Base-by-base conservation (phyloP, 805 yeast species). In the Candida sphagnicola region DNA sequence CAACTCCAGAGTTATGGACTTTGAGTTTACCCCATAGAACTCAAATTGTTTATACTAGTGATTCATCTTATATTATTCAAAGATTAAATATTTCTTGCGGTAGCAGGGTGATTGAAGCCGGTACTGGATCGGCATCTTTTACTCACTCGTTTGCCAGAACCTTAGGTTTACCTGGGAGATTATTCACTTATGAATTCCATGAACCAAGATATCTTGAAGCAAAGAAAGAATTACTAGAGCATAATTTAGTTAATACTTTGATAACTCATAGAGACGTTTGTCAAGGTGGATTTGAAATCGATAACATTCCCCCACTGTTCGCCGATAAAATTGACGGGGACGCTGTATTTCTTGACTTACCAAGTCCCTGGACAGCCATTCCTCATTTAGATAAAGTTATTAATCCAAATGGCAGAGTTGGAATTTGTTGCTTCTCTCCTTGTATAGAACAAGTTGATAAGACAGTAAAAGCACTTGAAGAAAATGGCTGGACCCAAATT, bases 331-430 rank as follows among this genome's bases (percentile, higher is more conserved):
- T 83, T n/a, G 61, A 73, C 29, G 95, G 89, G 0, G 82, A 82
- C 40, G 80, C 82, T 2, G 77, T 93, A 0, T 93, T 93, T 53
- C 70, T 93, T 45, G 99, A 93, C 57, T 72, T 93, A 34, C 99
- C 99, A 3, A 81, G 96, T 4, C 99, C 99, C 6, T 91, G 98
- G 97, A 80, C 79, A 26, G 99, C 99, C 4, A 84, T 93, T 38
- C 87, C 88, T 5, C 82, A 84, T 59, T 62, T 91, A 33, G 63
- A 70, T 10, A 49, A 54, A 23, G 95, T 85, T 1, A 72, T 85
- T 12, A 64, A 84, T 6, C 58, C 65, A 6, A 63, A 63, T 14
- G 67, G 71, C 39, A 68, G 71, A 18, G 85, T 80, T 16, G 80
- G 85, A 2, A 74, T 93, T 38, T 93, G 99, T 62, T 93, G 99